These are phyloP conservation scores for Xylariales sp. DNA, from an alignment of 2,329 filamentous ascomycete species.

Conservation along the genomic window DNA sequence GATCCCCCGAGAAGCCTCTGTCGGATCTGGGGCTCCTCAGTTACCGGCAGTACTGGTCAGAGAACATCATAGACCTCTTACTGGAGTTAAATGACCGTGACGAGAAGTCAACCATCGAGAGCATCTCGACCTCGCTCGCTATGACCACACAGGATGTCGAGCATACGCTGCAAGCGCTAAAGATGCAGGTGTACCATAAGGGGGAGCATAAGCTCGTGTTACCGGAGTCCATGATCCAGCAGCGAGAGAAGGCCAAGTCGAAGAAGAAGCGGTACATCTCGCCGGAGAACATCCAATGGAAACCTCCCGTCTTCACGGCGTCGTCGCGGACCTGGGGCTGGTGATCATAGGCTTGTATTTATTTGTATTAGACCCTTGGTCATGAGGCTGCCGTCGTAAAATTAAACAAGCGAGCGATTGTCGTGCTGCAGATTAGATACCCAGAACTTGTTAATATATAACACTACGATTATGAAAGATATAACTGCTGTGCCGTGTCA, in stretches of 20 bases:
- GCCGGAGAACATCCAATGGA: slow-evolving; percentile 86
- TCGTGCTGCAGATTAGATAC: slow-evolving; percentile 37
- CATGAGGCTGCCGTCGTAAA: slow-evolving; percentile 12
- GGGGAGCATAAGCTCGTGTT: slow-evolving; percentile 97
- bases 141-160: slow-evolving; percentile 99
- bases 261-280: slow-evolving; percentile 85
- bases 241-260: slow-evolving; percentile 81
- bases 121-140: slow-evolving; percentile 79
- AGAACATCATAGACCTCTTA: slow-evolving; percentile 90
- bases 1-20: slow-evolving; percentile 95
- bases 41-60: slow-evolving; percentile 98
- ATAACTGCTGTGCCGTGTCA: not conserved
- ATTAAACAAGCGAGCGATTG: slow-evolving; percentile 21
- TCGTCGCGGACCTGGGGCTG: slow-evolving; percentile 95
- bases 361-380: not conserved
- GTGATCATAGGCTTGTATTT: slow-evolving; percentile 59
- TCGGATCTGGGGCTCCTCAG: slow-evolving; percentile 92
- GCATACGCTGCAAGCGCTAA: slow-evolving; percentile 91
- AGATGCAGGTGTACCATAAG: slow-evolving; percentile 96
- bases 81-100: slow-evolving; percentile 75
- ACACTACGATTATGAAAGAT: not conserved
- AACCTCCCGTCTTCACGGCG: slow-evolving; percentile 93
- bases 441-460: slow-evolving; percentile 15
- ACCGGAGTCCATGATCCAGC: slow-evolving; percentile 82
- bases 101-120: slow-evolving; percentile 84